These are phyloP conservation scores for Candida labiduridarum DNA, from an alignment of 1,139 yeast genomes.

Conservation along the genomic window DNA sequence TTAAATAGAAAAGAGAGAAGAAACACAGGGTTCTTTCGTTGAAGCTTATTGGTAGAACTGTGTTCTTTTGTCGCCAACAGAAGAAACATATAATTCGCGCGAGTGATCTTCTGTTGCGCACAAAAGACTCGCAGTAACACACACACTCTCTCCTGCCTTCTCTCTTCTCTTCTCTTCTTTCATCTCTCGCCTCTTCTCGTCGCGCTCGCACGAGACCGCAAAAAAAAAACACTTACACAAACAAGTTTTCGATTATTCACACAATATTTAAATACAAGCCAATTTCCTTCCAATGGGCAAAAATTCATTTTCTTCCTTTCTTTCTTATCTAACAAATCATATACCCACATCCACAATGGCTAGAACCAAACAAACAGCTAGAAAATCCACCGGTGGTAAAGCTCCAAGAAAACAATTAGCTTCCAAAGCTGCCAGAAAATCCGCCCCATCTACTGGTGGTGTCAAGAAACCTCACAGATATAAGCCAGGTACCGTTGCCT, in stretches of 20 bases:
- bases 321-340: not conserved
- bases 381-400: constrained; percentile 99
- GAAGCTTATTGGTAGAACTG: not conserved
- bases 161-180: not conserved
- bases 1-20: not conserved
- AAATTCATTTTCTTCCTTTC: not conserved
- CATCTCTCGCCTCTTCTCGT: not conserved
- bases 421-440: constrained; percentile 98
- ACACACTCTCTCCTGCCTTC: not conserved
- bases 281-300: not conserved
- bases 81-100: constrained; percentile 1
- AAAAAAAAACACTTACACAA: not conserved
- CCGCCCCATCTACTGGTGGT: constrained; percentile 98
- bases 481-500: constrained; percentile 99
- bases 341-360: constrained; percentile 60
- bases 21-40: not conserved
- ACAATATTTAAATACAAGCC: constrained; percentile 1
- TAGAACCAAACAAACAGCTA: constrained; percentile 98
- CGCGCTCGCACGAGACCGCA: not conserved
- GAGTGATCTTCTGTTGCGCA: not conserved
- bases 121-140: constrained; percentile 2
- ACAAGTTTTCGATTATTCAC: not conserved
- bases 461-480: constrained; percentile 99
- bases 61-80: not conserved
- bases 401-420: constrained; percentile 99